These are phyloP conservation scores for Trichoderma sp. DNA, from an alignment of 2,329 filamentous ascomycete species.

Conservation along the genomic window DNA sequence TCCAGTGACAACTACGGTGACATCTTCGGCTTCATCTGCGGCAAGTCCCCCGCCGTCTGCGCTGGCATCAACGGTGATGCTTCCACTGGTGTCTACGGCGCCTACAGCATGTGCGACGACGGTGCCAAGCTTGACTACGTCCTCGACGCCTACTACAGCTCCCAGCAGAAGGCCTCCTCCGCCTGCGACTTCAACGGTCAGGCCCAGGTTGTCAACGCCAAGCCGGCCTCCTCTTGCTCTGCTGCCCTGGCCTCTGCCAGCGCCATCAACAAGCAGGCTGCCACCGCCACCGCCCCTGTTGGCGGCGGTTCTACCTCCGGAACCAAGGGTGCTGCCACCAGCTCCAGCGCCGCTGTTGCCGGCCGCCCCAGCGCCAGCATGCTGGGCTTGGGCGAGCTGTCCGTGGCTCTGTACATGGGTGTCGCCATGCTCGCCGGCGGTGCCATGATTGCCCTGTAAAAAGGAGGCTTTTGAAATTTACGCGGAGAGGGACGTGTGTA, in stretches of 20 bases:
- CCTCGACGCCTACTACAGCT: conserved; percentile 69
- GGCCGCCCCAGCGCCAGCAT: conserved; percentile 37
- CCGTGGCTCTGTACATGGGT: conserved; percentile 49
- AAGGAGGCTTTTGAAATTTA: neutral
- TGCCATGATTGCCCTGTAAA: conserved; percentile 53
- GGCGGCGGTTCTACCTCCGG: conserved; percentile 24
- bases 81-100: conserved; percentile 66
- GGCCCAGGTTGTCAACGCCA: conserved; percentile 52
- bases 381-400: conserved; percentile 47
- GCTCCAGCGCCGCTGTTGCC: conserved; percentile 37
- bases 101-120: conserved; percentile 72
- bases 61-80: conserved; percentile 65
- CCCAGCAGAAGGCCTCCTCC: conserved; percentile 48
- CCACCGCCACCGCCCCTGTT: conserved; percentile 43
- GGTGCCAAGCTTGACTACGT: conserved; percentile 70
- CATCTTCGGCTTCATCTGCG: conserved; percentile 75
- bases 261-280: conserved; percentile 47
- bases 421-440: conserved; percentile 53
- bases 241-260: conserved; percentile 61
- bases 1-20: conserved; percentile 57
- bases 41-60: conserved; percentile 54
- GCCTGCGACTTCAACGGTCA: conserved; percentile 72
- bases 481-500: conserved; percentile 1
- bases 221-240: conserved; percentile 52
- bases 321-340: conserved; percentile 28